phyloP scores from a whole-genome alignment of 1,284 basidiomycete genomes.

The Vanrija sp. region DNA sequence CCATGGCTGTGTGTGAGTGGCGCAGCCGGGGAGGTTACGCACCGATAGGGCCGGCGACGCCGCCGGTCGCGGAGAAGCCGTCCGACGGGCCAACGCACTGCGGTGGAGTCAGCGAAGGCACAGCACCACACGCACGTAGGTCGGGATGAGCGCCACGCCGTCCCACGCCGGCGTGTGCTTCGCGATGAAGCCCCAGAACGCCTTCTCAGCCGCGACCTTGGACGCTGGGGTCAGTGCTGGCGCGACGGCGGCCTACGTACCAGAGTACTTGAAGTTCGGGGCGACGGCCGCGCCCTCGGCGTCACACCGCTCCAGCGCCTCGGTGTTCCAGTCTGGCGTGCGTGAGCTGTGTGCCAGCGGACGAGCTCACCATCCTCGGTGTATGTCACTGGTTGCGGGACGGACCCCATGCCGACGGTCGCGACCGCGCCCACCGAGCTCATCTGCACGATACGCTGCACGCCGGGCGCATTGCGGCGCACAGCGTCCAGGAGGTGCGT shows the following conservation, averaged over 20 bases:
- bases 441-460: background rate
- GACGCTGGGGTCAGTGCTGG: constrained; percentile 6
- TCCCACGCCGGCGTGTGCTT: too few relatives aligned
- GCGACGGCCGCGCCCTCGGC: background rate
- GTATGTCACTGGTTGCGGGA: constrained; percentile 1
- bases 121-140: constrained; percentile 12
- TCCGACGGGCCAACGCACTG: background rate
- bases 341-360: background rate
- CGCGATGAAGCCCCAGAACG: background rate
- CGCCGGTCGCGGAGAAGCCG: background rate
- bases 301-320: constrained; percentile 50
- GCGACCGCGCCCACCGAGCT: background rate
- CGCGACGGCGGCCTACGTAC: constrained; percentile 1
- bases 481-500: background rate
- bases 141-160: constrained; percentile 6
- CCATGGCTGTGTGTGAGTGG: background rate
- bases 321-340: constrained; percentile 57
- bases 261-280: background rate
- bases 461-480: background rate
- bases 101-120: too few relatives aligned
- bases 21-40: too few relatives aligned
- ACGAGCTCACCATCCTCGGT: constrained; percentile 22
- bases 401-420: background rate
- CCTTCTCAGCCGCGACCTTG: background rate
- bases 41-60: background rate